Conservation (phyloP, 2,329 filamentous ascomycete species). For the Phoma sp. region DNA sequence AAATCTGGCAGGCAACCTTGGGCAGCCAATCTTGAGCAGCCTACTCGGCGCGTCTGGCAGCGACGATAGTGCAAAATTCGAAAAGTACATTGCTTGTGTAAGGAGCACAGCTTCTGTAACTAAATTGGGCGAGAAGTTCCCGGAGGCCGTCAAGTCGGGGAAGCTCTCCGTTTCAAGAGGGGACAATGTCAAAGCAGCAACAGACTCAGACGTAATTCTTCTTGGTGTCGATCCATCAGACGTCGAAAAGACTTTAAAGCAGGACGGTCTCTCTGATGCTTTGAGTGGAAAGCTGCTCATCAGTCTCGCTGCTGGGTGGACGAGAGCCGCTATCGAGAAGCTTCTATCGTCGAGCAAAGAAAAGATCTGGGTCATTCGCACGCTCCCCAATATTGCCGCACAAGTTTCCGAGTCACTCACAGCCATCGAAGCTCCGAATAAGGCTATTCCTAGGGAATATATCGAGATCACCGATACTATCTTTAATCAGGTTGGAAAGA, state of each 20-base stretch:
- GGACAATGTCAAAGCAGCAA: slow-evolving; percentile 47
- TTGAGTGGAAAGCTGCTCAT: slow-evolving; percentile 58
- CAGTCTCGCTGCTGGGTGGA: slow-evolving; percentile 62
- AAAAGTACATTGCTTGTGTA: slow-evolving; percentile 53
- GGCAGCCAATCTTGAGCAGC: slow-evolving; percentile 49
- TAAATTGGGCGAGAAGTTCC: slow-evolving; percentile 44
- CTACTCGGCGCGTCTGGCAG: slow-evolving; percentile 33
- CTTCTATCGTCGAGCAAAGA: slow-evolving; percentile 35
- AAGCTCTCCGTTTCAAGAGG: slow-evolving; percentile 46
- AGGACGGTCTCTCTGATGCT: slow-evolving; percentile 50
- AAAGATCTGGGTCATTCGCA: slow-evolving; percentile 47
- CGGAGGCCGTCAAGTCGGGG: slow-evolving; percentile 30
- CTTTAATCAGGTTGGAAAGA: slow-evolving; percentile 35
- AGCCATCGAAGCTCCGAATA: slow-evolving; percentile 35
- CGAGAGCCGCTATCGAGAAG: slow-evolving; percentile 50
- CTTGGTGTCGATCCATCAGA: slow-evolving; percentile 58
- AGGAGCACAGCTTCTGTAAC: slow-evolving; percentile 49
- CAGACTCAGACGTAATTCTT: slow-evolving; percentile 53
- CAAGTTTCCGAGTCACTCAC: slow-evolving; percentile 54
- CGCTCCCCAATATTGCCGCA: slow-evolving; percentile 57
- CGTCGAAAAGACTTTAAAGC: slow-evolving; percentile 49
- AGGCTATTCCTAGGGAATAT: slow-evolving; percentile 22
- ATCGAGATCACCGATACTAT: slow-evolving; percentile 29
- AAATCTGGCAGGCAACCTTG: slow-evolving; percentile 46
- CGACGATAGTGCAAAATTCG: slow-evolving; percentile 30